Percentiles rank a stretch among this genome's conserved stretches.
These are phyloP conservation scores for Acacia acuminata DNA, from an alignment of 306 rosid species.

Conservation along the genomic window DNA sequence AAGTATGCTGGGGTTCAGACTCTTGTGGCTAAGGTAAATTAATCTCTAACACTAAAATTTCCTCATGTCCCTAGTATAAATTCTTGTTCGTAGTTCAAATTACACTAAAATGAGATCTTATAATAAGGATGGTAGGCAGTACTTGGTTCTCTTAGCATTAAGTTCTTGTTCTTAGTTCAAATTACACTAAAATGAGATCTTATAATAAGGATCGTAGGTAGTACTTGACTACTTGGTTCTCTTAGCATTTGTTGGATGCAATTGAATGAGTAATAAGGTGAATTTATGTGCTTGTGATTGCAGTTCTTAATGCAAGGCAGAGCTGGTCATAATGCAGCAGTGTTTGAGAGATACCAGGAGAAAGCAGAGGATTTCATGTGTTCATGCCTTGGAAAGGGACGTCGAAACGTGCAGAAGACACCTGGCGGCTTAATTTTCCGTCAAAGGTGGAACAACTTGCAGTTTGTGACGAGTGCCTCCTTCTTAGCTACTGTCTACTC, in stretches of 20 bases:
- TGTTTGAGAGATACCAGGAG: conserved; percentile 62
- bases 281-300: not conserved
- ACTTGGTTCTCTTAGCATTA: no score
- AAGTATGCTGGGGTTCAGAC: conserved; percentile 92
- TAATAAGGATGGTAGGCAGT: no score
- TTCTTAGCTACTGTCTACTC: conserved; percentile 85
- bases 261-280: no score
- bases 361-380: conserved; percentile 91
- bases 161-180: no score
- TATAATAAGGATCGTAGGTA: no score
- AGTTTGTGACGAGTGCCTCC: conserved; percentile 84
- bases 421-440: conserved; percentile 92
- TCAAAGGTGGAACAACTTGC: conserved; percentile 96
- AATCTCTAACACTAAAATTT: not conserved
- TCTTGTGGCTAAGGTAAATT: conserved; percentile 73
- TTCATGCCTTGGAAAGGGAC: conserved; percentile 72
- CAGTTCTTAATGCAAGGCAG: conserved; percentile 91
- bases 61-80: no score
- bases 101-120: no score
- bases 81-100: no score
- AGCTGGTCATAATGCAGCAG: conserved; percentile 65
- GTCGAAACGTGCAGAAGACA: conserved; percentile 68
- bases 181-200: no score
- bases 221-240: no score
- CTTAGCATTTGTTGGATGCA: no score